Percentiles rank a stretch among this genome's conserved stretches.
phyloP scores from a whole-genome alignment of 129 eudicot genomes.

The Kitagawia praeruptora region DNA sequence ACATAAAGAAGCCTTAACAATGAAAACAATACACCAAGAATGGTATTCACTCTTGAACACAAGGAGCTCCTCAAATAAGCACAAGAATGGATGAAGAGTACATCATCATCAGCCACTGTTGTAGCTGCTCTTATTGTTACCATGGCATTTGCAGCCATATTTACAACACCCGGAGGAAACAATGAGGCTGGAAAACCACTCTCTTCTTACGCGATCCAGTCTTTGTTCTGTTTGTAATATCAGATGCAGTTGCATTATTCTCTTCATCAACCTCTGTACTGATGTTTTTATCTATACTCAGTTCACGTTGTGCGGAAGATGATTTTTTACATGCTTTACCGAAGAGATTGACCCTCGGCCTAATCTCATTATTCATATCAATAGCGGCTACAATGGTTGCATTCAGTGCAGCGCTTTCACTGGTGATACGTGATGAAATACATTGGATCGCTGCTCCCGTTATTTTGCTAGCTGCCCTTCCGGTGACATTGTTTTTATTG shows the following conservation, averaged over 20 bases:
- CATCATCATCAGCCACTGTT: slow-evolving; percentile 6
- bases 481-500: background rate
- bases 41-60: slow-evolving; percentile 10
- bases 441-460: background rate
- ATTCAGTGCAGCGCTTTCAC: background rate
- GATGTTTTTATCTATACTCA: slow-evolving; percentile 14
- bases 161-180: slow-evolving; percentile 17
- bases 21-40: background rate
- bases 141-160: slow-evolving; percentile 7
- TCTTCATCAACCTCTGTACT: slow-evolving; percentile 14
- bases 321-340: slow-evolving; percentile 16
- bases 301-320: background rate
- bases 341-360: background rate
- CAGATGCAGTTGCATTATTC: slow-evolving; percentile 12
- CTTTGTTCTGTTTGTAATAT: background rate
- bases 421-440: background rate
- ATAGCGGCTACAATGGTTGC: background rate
- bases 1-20: background rate
- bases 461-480: background rate
- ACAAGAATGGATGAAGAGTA: slow-evolving; percentile 17
- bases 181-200: slow-evolving; percentile 6
- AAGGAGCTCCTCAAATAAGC: background rate
- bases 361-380: background rate
- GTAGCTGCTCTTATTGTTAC: slow-evolving; percentile 15
- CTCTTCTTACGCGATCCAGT: background rate